Base-by-base conservation (phyloP, 1,284 basidiomycete genomes). In the Schizopora paradoxa region DNA sequence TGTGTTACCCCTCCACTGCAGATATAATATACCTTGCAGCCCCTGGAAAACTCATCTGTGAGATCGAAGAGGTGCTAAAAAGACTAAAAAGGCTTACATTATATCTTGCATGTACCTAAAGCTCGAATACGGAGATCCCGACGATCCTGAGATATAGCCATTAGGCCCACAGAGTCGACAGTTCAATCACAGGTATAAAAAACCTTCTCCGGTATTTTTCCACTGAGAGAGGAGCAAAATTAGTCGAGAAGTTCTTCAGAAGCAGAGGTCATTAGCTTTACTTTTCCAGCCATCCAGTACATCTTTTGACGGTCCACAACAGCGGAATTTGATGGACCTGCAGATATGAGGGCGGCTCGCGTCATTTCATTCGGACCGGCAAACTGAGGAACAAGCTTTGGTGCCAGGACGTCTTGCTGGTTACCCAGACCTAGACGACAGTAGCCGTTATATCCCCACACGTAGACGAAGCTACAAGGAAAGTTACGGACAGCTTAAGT, bases 131-230 rank as follows among this genome's bases (percentile, higher is more conserved):
- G 89, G 88, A 26, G 86, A 83, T 10, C 87, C 87, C 8, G 75
- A 76, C 5, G 86, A 91, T 11, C 86, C 83, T 86, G 45, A 25
- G 8, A 37, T 45, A 43, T 42, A 40, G 4, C 29, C 21, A 43
- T 21, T 25, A 37, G 16, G 28, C 3, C 11, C 18, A 19, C 33
- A 35, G 6, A 2, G 16, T 18, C 5, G 34, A 11, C 16, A 27
- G 14, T 39, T 19, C 11, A 44, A 35, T 49, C 37, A 55, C 56
- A 35, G 44, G 44, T 45, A 41, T 48, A 42, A 50, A 55, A 56
- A 43, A 76, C 92, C 93, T 63, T 95, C 92, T 11, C 93, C 94
- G 1, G 87, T 89, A 48, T 82, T 86, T 66, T 95, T 96, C 88
- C 90, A 96, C 79, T 91, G 65, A 8, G 21, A 27, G 8, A 48